Evolutionary conservation across 2,329 filamentous ascomycete species (phyloP).

Genomic region (Xylariaceae sp.): DNA sequence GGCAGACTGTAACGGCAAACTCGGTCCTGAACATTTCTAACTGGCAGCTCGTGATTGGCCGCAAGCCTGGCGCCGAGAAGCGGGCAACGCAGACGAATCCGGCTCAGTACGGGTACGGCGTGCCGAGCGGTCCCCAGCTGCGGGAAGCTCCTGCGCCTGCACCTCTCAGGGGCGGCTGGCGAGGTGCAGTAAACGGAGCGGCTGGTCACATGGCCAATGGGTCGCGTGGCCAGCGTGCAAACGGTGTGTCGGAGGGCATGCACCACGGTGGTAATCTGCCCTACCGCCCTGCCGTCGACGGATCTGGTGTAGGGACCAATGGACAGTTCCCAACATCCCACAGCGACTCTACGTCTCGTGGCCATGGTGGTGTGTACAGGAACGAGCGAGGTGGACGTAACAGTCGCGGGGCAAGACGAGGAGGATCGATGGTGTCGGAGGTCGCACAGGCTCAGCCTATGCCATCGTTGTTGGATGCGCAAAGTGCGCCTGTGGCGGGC

Average conservation of each 20-base stretch:
- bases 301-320: constrained; percentile 7
- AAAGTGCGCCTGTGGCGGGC: too few species aligned
- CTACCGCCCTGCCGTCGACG: constrained; percentile 34
- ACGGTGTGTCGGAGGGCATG: constrained; percentile 13
- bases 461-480: too few species aligned
- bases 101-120: constrained; percentile 22
- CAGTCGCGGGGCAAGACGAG: constrained; percentile 13
- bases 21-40: constrained; percentile 82
- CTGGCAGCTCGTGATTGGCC: constrained; percentile 68
- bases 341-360: constrained; percentile 19
- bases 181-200: constrained; percentile 45
- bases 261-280: constrained; percentile 38
- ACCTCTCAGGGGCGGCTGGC: constrained; percentile 50
- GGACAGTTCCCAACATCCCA: constrained; percentile 14
- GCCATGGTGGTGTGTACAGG: constrained; percentile 16
- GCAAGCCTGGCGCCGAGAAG: constrained; percentile 50
- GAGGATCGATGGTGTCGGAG: background rate
- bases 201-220: constrained; percentile 30
- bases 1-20: constrained; percentile 82
- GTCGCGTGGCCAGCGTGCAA: constrained; percentile 22
- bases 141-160: constrained; percentile 48
- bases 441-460: background rate
- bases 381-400: constrained; percentile 11
- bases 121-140: constrained; percentile 49
- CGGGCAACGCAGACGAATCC: constrained; percentile 36